Percentiles rank a stretch among this genome's conserved stretches.
These are phyloP conservation scores for Brachypodium distachyon DNA, from an alignment of 202 grass and related monocot species.

Conservation along the genomic window DNA sequence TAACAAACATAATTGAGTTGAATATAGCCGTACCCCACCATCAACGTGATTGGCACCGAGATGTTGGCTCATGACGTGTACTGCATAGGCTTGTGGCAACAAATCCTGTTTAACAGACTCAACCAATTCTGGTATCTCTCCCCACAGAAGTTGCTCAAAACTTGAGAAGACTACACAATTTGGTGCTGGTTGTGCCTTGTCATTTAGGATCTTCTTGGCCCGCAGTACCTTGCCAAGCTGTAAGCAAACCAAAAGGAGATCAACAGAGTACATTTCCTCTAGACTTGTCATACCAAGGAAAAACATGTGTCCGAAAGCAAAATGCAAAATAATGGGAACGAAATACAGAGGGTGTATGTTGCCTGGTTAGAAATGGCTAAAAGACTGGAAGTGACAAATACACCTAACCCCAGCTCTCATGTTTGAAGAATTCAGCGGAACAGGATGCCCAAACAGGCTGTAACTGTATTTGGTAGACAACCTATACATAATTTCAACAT, in stretches of 20 bases:
- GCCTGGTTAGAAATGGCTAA: not conserved
- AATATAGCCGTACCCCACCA: slow-evolving; percentile 43
- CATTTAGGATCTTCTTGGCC: slow-evolving; percentile 57
- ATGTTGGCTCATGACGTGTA: slow-evolving; percentile 65
- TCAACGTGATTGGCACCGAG: slow-evolving; percentile 61
- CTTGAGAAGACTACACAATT: slow-evolving; percentile 49
- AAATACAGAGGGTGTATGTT: not conserved
- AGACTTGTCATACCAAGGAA: not conserved
- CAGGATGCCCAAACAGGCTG: not conserved
- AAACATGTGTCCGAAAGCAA: not conserved
- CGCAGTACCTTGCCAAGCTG: slow-evolving; percentile 87
- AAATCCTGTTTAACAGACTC: slow-evolving; percentile 54
- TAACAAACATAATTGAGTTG: not conserved
- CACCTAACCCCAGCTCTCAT: not conserved
- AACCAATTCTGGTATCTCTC: slow-evolving; percentile 44
- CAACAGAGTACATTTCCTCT: not conserved
- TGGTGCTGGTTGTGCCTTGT: slow-evolving; percentile 24
- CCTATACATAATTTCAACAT: not conserved
- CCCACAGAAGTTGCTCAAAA: slow-evolving; percentile 73
- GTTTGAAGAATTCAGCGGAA: not conserved
- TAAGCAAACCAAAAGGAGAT: slow-evolving; percentile 16
- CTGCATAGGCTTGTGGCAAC: slow-evolving; percentile 53
- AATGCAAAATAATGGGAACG: not conserved
- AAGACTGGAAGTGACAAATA: not conserved
- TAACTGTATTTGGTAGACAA: not conserved